A percentile compares a stretch with the other conserved stretches of the same genome.
These are phyloP conservation scores for Pyrenophora graminea DNA, from an alignment of 2,329 filamentous ascomycete species.

Conservation along the genomic window DNA sequence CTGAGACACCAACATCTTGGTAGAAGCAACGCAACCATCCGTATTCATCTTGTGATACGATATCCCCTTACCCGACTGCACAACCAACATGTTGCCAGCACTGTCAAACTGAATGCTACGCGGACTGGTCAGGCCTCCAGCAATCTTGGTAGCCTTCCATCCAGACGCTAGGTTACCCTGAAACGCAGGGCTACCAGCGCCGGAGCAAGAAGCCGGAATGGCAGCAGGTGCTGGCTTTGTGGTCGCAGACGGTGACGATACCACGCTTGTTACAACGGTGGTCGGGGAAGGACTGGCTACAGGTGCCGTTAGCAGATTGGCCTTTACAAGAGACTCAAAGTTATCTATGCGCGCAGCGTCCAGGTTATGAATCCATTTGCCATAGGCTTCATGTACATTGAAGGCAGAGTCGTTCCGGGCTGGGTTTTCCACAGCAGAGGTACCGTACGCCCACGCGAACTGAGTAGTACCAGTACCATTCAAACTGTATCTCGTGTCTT, in stretches of 20 bases:
- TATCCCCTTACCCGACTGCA: conserved; percentile 42
- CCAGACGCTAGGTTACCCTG: conserved; percentile 31
- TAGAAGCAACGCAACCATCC: conserved; percentile 38
- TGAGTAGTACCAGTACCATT: conserved; percentile 33
- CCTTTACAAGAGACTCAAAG: conserved; percentile 37
- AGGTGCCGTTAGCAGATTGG: conserved; percentile 36
- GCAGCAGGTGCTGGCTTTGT: conserved; percentile 23
- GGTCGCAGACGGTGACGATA: conserved; percentile 19
- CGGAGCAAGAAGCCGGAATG: conserved; percentile 38
- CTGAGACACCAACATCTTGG: conserved; percentile 38
- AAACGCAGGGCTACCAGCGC: conserved; percentile 33
- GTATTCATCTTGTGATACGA: conserved; percentile 34
- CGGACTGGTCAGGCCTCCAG: conserved; percentile 36
- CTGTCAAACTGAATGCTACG: conserved; percentile 40
- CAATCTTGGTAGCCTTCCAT: conserved; percentile 42
- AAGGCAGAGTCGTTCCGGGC: conserved; percentile 39
- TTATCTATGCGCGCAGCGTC: conserved; percentile 37
- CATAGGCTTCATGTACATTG: conserved; percentile 36
- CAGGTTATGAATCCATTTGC: conserved; percentile 41
- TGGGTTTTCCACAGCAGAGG: conserved; percentile 31
- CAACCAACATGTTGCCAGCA: conserved; percentile 41
- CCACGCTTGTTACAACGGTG: conserved; percentile 29
- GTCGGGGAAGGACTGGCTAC: conserved; percentile 24
- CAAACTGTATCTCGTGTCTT: conserved; percentile 32
- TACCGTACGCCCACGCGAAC: conserved; percentile 41